These are phyloP conservation scores for Wickerhamiella lipophila DNA, from an alignment of 805 yeast species.

Conservation along the genomic window DNA sequence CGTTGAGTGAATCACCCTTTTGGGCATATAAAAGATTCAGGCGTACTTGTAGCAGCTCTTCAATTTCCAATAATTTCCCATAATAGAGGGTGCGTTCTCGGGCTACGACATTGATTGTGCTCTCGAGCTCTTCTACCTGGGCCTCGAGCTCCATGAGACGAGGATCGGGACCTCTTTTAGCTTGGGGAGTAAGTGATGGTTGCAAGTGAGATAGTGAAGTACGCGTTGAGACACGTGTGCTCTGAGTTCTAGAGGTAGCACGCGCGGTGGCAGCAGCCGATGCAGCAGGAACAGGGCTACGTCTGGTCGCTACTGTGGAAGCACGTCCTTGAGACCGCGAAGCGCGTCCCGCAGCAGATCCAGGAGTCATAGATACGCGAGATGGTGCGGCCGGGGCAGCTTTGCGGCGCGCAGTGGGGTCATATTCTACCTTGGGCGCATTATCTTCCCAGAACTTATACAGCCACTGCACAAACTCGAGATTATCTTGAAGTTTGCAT, in stretches of 20 bases:
- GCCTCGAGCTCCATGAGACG: slow-evolving; percentile 30
- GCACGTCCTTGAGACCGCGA: neutral
- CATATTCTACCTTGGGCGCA: slow-evolving; percentile 57
- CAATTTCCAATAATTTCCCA: slow-evolving; percentile 78
- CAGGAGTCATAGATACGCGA: neutral
- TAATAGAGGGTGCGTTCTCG: slow-evolving; percentile 79
- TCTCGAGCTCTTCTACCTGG: slow-evolving; percentile 32
- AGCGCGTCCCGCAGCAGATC: slow-evolving; percentile 7
- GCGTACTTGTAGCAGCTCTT: slow-evolving; percentile 57
- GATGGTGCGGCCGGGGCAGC: slow-evolving; percentile 15
- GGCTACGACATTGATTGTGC: slow-evolving; percentile 51
- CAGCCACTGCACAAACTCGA: slow-evolving; percentile 90
- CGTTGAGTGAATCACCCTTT: slow-evolving; percentile 27
- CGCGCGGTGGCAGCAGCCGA: slow-evolving; percentile 5
- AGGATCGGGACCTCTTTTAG: slow-evolving; percentile 5
- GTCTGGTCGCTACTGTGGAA: neutral
- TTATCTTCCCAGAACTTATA: slow-evolving; percentile 69
- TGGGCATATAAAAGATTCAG: slow-evolving; percentile 38
- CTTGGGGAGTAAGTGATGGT: slow-evolving; percentile 2
- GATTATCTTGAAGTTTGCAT: slow-evolving; percentile 85
- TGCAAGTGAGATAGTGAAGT: slow-evolving; percentile 12
- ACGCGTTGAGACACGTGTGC: slow-evolving; percentile 15
- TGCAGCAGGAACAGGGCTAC: slow-evolving; percentile 12
- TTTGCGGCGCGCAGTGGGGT: slow-evolving; percentile 49
- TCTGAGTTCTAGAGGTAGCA: slow-evolving; percentile 2